A percentile compares a stretch with the other conserved stretches of the same genome.
Evolutionary conservation across 768 basidiomycete species (phyloP).

Genomic region (Tricholoma bakamatsutake): DNA sequence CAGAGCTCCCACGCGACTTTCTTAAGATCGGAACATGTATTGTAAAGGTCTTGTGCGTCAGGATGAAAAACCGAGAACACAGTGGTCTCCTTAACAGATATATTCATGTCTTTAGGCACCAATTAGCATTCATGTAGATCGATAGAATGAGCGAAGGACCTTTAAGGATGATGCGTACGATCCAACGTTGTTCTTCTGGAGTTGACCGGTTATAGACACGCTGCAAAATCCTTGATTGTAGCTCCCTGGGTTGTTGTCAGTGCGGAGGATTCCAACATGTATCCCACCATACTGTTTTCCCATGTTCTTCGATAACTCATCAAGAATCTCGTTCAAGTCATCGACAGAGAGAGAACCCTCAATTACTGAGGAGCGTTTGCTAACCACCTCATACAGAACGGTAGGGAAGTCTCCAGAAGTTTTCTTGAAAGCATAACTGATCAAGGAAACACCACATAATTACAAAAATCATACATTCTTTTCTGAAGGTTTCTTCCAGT

Average conservation of each 20-base stretch:
- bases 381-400: constrained; percentile 82
- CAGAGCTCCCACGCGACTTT: constrained; percentile 87
- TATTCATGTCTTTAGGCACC: constrained; percentile 65
- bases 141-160: constrained; percentile 38
- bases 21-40: constrained; percentile 94
- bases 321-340: constrained; percentile 75
- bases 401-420: constrained; percentile 84
- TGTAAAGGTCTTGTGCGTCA: constrained; percentile 90
- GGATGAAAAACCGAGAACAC: constrained; percentile 90
- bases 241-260: constrained; percentile 44
- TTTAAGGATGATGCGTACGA: constrained; percentile 93
- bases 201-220: constrained; percentile 76
- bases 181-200: constrained; percentile 89
- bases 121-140: not conserved
- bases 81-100: constrained; percentile 91
- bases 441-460: not conserved
- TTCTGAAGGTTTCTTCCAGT: constrained; percentile 86
- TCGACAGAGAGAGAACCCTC: constrained; percentile 75
- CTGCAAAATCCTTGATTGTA: constrained; percentile 70
- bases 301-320: constrained; percentile 65
- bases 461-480: constrained; percentile 37
- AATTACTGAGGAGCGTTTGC: constrained; percentile 74
- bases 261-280: not conserved
- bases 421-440: constrained; percentile 34
- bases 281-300: constrained; percentile 62